Evolutionary conservation across 129 eudicot species (phyloP), one percentile per base, ranked within the genome.

Genomic region (Centaurea solstitialis): DNA sequence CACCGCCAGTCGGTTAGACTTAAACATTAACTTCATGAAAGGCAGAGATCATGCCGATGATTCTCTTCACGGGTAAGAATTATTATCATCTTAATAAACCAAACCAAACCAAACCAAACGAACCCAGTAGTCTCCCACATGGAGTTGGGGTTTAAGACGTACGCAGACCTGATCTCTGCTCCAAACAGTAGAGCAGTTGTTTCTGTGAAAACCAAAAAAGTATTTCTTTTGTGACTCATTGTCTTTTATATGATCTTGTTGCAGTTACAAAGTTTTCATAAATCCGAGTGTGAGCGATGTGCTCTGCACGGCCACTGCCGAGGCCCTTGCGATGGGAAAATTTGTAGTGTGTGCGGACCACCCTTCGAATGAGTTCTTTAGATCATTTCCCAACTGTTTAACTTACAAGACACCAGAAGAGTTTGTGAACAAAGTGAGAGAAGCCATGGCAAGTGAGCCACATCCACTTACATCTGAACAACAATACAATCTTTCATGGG

Each of bases 301-400:
- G 21, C 98, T 95, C 50, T 95, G 99, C 87, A 95, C 99, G 1
- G 99, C 99, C 15, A 95, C 99, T 40, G 99, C 99, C 0, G 99
- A 95, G 82, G 99, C 99, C 1, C 95, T 95, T 21, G 99, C 98
- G 35, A 95, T 95, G 99, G 99, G 99, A 10, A 95, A 95, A 83
- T 93, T 95, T 74, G 99, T 95, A 4, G 94, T 95, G 23, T 93
- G 98, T 75, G 98, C 99, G 0, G 97, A 95, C 47, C 99, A 95
- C 86, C 98, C 99, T 2, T 95, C 99, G 2, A 95, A 95, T 8
- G 98, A 95, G 23, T 95, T 95, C 89, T 95, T 95, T 83, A 74
- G 87, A 86, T 88, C 93, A 74, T 95, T 91, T 78, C 98, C 99
- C 7, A 95, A 95, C 77, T 95, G 99, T 80, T 87, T 95, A 83